Percentiles rank a stretch among this genome's conserved stretches.
phyloP scores from a whole-genome alignment of 2,329 filamentous ascomycete species.

The Phoma sp. region DNA sequence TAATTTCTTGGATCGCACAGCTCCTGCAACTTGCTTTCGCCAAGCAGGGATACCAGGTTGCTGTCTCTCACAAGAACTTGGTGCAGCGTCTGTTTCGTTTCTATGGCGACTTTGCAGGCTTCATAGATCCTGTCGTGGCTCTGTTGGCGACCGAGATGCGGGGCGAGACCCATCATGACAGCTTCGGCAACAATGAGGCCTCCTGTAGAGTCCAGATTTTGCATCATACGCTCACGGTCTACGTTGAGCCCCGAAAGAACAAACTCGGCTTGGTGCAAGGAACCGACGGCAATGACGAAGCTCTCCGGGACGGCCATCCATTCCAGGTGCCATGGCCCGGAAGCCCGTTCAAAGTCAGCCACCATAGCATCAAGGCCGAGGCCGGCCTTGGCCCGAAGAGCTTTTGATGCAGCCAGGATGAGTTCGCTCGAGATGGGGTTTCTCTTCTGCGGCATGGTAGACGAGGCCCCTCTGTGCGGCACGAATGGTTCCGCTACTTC shows the following conservation, averaged over 20 bases:
- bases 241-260: slow-evolving; percentile 61
- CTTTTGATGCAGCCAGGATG: slow-evolving; percentile 62
- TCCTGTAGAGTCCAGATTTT: slow-evolving; percentile 59
- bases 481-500: slow-evolving; percentile 62
- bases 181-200: slow-evolving; percentile 66
- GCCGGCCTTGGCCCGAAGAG: slow-evolving; percentile 60
- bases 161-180: slow-evolving; percentile 68
- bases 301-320: slow-evolving; percentile 64
- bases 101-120: slow-evolving; percentile 60
- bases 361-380: slow-evolving; percentile 65
- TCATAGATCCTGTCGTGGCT: slow-evolving; percentile 66
- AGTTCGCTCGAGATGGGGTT: slow-evolving; percentile 67
- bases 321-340: slow-evolving; percentile 66
- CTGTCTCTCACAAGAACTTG: neutral
- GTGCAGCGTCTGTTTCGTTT: slow-evolving; percentile 40
- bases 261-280: slow-evolving; percentile 63
- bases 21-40: slow-evolving; percentile 52
- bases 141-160: slow-evolving; percentile 59
- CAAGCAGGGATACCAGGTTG: slow-evolving; percentile 50
- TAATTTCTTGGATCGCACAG: slow-evolving; percentile 64
- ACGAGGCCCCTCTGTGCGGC: slow-evolving; percentile 44
- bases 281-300: slow-evolving; percentile 62
- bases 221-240: slow-evolving; percentile 57
- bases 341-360: slow-evolving; percentile 64
- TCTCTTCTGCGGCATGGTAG: slow-evolving; percentile 56